Conservation (phyloP, 148 eudicot genomes). For the Arbutus unedo region DNA sequence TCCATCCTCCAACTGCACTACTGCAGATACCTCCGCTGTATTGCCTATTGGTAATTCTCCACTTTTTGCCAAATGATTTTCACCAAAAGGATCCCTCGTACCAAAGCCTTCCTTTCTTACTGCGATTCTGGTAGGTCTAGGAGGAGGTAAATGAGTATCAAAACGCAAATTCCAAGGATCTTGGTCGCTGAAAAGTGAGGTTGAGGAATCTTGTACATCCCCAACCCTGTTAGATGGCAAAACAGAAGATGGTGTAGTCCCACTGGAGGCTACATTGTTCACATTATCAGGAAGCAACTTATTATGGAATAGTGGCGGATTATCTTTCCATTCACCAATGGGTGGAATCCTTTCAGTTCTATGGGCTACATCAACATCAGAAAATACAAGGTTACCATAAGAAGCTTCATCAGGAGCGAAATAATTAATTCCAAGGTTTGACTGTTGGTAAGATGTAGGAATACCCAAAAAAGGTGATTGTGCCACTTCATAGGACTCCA, state of each 20-base stretch:
- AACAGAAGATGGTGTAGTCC: slow-evolving; percentile 19
- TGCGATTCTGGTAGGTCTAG: slow-evolving; percentile 58
- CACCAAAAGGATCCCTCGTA: slow-evolving; percentile 32
- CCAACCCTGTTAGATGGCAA: slow-evolving; percentile 43
- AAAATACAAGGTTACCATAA: slow-evolving; percentile 26
- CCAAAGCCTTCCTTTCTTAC: slow-evolving; percentile 46
- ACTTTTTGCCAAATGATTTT: slow-evolving; percentile 34
- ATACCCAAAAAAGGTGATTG: slow-evolving; percentile 29
- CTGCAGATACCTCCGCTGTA: slow-evolving; percentile 33
- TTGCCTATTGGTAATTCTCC: slow-evolving; percentile 39
- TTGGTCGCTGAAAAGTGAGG: slow-evolving; percentile 66
- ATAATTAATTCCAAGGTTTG: slow-evolving; percentile 23
- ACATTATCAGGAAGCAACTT: slow-evolving; percentile 26
- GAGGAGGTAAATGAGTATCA: slow-evolving; percentile 69
- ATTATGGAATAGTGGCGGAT: slow-evolving; percentile 30
- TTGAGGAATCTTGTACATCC: slow-evolving; percentile 42
- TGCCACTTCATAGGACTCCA: slow-evolving; percentile 31
- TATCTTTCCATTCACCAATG: slow-evolving; percentile 37
- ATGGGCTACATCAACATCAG: slow-evolving; percentile 34
- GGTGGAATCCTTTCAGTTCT: slow-evolving; percentile 32
- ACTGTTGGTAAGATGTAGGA: slow-evolving; percentile 21
- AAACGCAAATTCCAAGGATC: slow-evolving; percentile 73
- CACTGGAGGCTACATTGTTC: slow-evolving; percentile 28
- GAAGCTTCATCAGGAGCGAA: slow-evolving; percentile 25
- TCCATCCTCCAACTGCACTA: slow-evolving; percentile 39